Evolutionary conservation across 2,329 filamentous ascomycete species (phyloP), one percentile per base, ranked within the genome.

Genomic region (Ophiosphaerella herpotricha): DNA sequence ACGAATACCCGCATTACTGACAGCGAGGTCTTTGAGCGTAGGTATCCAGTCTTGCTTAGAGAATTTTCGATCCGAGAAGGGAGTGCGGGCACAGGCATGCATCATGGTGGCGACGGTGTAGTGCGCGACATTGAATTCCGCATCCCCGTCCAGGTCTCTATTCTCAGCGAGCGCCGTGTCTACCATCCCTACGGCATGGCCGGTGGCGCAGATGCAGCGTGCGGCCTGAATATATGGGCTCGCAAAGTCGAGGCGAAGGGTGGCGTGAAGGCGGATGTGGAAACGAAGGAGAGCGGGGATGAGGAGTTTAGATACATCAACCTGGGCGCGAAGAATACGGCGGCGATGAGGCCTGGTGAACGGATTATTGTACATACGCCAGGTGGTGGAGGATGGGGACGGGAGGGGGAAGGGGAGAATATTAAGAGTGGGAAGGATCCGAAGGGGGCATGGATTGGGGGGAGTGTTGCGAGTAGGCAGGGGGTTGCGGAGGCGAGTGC

Each of bases 201-300:
- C 18, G 93, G 93, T 0, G 93, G 93, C 3, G 87, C 86, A 48
- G 88, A 93, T 54, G 93, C 85, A 0, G 75, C 84, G 60, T 87
- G 88, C 43, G 93, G 93, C 0, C 76, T 92, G 54, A 97, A 97
- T 61, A 77, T 95, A 39, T 97, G 93, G 93, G 86, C 95, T 29
- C 80, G 90, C 7, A 87, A 83, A 53, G 86, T 40, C 11, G 40
- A 49, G 7, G 12, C 13, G 11, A 5, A 54, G 29, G 79, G 82
- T 55, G 80, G 63, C 18, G 18, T 21, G 18, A 4, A 18, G 16
- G 16, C 16, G 16, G 16, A 18, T 18, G 16, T 3, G 16, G 16
- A 18, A 18, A 18, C 16, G 3, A 18, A 21, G 18, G 18, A 21
- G 4, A 21, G 18, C 4, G 18, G 18, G 18, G 18, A 21, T 78